A percentile compares a stretch with the other conserved stretches of the same genome.
These are phyloP conservation scores for Ceriops zippeliana DNA, from an alignment of 345 rosid species.

Conservation along the genomic window DNA sequence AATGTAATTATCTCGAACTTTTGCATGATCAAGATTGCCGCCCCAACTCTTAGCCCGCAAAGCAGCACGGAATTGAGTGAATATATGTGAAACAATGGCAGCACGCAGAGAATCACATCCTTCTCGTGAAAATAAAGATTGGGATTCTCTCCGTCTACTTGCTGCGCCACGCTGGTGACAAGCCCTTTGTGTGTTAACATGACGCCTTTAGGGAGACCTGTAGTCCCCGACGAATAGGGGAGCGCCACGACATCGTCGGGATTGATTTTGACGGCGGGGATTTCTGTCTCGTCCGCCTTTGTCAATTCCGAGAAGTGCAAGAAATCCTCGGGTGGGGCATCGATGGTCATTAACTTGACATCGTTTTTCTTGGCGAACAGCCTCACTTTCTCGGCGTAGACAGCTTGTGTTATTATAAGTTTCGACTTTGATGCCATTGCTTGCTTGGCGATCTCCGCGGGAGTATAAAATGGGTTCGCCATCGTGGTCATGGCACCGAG, in stretches of 20 bases:
- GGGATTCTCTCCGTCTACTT: constrained; percentile 92
- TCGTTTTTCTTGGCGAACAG: constrained; percentile 29
- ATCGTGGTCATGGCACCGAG: constrained; percentile 67
- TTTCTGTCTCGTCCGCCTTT: constrained; percentile 36
- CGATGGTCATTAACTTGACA: constrained; percentile 36
- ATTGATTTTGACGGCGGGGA: constrained; percentile 35
- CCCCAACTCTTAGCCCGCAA: constrained; percentile 78
- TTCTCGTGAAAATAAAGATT: constrained; percentile 62
- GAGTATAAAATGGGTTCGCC: constrained; percentile 79
- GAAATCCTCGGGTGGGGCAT: constrained; percentile 41
- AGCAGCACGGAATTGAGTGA: constrained; percentile 67
- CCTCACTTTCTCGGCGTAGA: constrained; percentile 50
- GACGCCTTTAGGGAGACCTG: constrained; percentile 93
- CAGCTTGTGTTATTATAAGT: constrained; percentile 58
- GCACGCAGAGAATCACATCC: constrained; percentile 70
- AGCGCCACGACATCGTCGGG: constrained; percentile 77
- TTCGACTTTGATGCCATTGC: constrained; percentile 51
- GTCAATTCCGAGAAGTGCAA: constrained; percentile 62
- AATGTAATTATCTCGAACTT: constrained; percentile 61
- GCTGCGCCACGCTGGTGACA: constrained; percentile 81
- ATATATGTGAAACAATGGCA: constrained; percentile 85
- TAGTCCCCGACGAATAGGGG: constrained; percentile 93
- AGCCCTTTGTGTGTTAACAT: constrained; percentile 84
- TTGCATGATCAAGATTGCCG: constrained; percentile 75
- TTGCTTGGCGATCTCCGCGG: constrained; percentile 72